A percentile compares a stretch with the other conserved stretches of the same genome.
These are phyloP conservation scores for Rhizophagus clarus DNA, from an alignment of 192 early-diverging fungal species.

Conservation along the genomic window DNA sequence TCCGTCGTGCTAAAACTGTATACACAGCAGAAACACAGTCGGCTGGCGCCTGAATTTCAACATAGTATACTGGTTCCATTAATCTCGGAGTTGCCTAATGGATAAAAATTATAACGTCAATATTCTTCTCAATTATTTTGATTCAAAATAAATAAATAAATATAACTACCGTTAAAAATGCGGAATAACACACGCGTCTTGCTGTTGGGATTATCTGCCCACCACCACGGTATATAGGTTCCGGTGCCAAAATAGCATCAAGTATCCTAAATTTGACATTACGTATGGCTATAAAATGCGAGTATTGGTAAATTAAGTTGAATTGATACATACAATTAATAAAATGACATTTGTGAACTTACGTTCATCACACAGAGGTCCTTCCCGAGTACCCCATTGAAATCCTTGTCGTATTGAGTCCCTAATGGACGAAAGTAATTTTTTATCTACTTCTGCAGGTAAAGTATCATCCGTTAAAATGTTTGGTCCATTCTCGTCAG, in stretches of 20 bases:
- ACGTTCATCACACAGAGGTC: conserved; percentile 97
- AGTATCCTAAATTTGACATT: conserved; percentile 95
- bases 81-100: conserved; percentile 85
- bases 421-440: conserved; percentile 71
- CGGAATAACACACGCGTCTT: conserved; percentile 95
- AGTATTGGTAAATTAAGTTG: neutral
- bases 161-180: conserved; percentile 80
- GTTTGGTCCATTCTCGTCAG: conserved; percentile 89
- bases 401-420: conserved; percentile 95
- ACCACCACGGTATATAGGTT: conserved; percentile 90
- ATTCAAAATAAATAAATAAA: neutral
- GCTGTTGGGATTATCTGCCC: conserved; percentile 98
- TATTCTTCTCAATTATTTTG: neutral
- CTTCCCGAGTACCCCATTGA: conserved; percentile 96
- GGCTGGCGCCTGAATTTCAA: conserved; percentile 96
- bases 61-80: conserved; percentile 97
- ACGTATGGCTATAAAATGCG: conserved; percentile 71
- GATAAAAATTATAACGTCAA: neutral
- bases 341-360: conserved; percentile 36
- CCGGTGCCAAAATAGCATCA: conserved; percentile 78
- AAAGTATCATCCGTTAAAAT: conserved; percentile 95
- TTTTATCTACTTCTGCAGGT: conserved; percentile 82
- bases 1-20: conserved; percentile 85
- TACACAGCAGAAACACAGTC: conserved; percentile 96
- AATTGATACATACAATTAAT: neutral